These are phyloP conservation scores for Cladosporium sp. DNA, from an alignment of 2,329 filamentous ascomycete species.

Conservation along the genomic window DNA sequence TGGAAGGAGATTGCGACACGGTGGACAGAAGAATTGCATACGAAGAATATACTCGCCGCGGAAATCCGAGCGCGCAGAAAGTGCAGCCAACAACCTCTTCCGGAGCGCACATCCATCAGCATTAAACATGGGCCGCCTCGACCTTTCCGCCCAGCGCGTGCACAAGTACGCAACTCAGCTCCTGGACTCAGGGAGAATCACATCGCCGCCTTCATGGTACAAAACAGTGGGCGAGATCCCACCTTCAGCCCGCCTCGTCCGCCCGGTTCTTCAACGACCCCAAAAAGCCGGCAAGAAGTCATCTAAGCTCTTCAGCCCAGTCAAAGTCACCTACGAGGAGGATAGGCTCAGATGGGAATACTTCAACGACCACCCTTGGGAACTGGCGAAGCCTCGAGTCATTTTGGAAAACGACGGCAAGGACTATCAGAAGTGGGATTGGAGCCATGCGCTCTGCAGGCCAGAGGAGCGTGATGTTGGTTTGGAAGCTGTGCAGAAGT, in stretches of 20 bases:
- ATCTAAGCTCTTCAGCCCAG: conserved; percentile 75
- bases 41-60: background rate
- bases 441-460: conserved; percentile 49
- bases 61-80: background rate
- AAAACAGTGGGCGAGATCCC: conserved; percentile 54
- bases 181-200: conserved; percentile 41
- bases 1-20: background rate
- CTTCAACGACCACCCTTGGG: conserved; percentile 95
- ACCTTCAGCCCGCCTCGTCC: conserved; percentile 56
- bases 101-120: background rate
- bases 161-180: conserved; percentile 50
- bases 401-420: conserved; percentile 82
- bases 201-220: conserved; percentile 52
- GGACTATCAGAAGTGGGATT: conserved; percentile 72
- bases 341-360: conserved; percentile 77
- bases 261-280: conserved; percentile 47
- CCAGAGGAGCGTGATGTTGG: conserved; percentile 10
- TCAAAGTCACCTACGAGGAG: conserved; percentile 74
- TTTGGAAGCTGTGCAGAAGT: conserved; percentile 13
- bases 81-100: background rate
- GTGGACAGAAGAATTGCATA: background rate
- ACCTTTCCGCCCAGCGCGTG: conserved; percentile 49
- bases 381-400: conserved; percentile 81
- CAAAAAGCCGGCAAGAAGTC: conserved; percentile 55
- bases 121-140: conserved; percentile 48